Base-by-base conservation (phyloP, 2,329 filamentous ascomycete genomes). In the Sarocladium brachiariae region DNA sequence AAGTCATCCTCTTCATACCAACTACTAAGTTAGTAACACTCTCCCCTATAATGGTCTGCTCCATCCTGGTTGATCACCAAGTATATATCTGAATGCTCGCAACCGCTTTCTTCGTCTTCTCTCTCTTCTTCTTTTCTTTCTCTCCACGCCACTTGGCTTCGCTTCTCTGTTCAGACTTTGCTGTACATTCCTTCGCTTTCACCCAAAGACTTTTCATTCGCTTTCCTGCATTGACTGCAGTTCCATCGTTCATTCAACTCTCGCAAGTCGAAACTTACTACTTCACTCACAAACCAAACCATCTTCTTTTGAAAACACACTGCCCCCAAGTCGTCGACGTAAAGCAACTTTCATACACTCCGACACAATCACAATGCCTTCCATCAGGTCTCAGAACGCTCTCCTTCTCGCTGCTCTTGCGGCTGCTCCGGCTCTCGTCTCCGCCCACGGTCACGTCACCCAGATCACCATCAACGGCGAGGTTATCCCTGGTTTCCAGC, bases 361-460 rank as follows among this genome's bases (percentile, higher is more conserved):
- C 18, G 2, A 16, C 4, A 47, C 43, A 27, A 19, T 19, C 45
- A 48, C 5, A 14, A 49, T 49, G 46, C 21, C 30, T 49, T 49
- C 19, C 46, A 24, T 16, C 46, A 49, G 37, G 46, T 35, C 33
- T 37, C 43, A 47, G 27, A 23, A n/a, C 25, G 18, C 43, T 31
- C 21, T 16, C 43, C n/a, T 49, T 16, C 46, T 49, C 46, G 31
- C 31, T 21, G 46, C 46, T 19, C 31, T 49, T 10, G 43, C 43
- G 24, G 46, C 46, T 49, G 46, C 46, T 19, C 46, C 46, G 19
- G 46, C 46, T 37, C 50, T 56, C 16, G 49, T 50, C 27, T 48
- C 50, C 11, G 55, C 53, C 10, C 55, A 56, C 30, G 55, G 55
- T 25, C 54, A 55, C 47, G 53, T 56, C 13, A 31, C 48, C 27